Evolutionary conservation across 371 early-diverging fungal genomes (phyloP), one percentile per base, ranked within the genome.

Genomic region (Lichtheimia ornata): DNA sequence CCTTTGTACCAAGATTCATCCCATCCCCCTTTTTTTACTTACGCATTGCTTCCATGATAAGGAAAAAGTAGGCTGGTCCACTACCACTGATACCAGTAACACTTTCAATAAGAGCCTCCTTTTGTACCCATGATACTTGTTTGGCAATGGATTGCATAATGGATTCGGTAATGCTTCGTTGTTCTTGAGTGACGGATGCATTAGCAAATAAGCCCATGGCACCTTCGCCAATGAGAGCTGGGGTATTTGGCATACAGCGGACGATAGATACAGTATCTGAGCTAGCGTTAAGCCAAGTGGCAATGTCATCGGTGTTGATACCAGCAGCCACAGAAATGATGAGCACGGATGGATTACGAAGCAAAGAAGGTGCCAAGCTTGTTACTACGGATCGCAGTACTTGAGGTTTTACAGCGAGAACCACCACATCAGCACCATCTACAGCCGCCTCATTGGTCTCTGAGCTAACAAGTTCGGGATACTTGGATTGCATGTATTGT

Each of bases 11-110:
- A 28, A 22, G 22, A 2, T 28, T 35, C 11, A 5, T 47, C 44
- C 44, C n/a, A n/a, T n/a, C n/a, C 4, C 15, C 17, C 47, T 15
- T 47, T 47, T 45, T 6, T 15, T 13, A 71, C 73, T 73, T 71
- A 79, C 80, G 74, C 86, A 97, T 88, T 11, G 91, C 89, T 77
- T 97, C 96, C 76, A 93, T 87, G 65, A 95, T 75, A 67, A 94
- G 78, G 78, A 95, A 97, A 73, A 92, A 95, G 74, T 95, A 97
- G 14, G 97, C 97, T n/a, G 97, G 97, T 7, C 96, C 97, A 50
- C 83, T 86, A 49, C 95, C 97, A 54, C 91, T 90, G 35, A 96
- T 73, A 11, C 88, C 95, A 2, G 95, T 95, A 17, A 95, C 93
- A 1, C 93, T 87, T 73, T 97, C 96, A 43, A 97, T 84, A 60